These are phyloP conservation scores for Yamagishiella unicocca DNA, from an alignment of 139 green algal species.

Conservation along the genomic window DNA sequence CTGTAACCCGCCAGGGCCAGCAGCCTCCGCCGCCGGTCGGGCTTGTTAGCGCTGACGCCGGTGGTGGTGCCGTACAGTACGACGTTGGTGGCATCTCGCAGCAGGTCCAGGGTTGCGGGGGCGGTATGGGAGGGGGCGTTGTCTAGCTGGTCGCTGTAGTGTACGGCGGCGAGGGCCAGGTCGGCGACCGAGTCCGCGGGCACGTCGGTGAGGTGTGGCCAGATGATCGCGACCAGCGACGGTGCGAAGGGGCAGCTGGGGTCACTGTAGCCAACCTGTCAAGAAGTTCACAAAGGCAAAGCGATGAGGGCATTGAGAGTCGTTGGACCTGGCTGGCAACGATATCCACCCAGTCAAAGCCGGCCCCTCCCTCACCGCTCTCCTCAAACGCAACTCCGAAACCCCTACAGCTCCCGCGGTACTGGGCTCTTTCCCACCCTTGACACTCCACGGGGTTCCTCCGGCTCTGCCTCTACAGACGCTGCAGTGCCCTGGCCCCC, in stretches of 20 bases:
- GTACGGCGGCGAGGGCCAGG: neutral
- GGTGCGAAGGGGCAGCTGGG: neutral
- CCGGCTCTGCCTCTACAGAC: no score
- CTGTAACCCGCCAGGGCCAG: neutral
- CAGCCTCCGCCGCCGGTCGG: neutral
- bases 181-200: neutral
- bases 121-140: neutral
- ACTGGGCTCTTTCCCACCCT: no score
- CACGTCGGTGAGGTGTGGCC: neutral
- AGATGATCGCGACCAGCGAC: neutral
- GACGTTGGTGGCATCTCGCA: neutral
- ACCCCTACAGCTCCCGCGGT: no score
- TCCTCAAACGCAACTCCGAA: no score
- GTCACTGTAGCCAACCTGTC: neutral
- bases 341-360: no score
- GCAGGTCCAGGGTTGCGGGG: neutral
- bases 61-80: constrained; percentile 14
- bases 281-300: no score
- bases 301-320: no score
- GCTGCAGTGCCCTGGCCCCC: no score
- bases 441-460: no score
- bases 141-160: neutral
- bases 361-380: no score
- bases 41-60: neutral
- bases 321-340: no score